Evolutionary conservation across 2,329 filamentous ascomycete genomes (phyloP).

Genomic region (Trichophyton rubrum): DNA sequence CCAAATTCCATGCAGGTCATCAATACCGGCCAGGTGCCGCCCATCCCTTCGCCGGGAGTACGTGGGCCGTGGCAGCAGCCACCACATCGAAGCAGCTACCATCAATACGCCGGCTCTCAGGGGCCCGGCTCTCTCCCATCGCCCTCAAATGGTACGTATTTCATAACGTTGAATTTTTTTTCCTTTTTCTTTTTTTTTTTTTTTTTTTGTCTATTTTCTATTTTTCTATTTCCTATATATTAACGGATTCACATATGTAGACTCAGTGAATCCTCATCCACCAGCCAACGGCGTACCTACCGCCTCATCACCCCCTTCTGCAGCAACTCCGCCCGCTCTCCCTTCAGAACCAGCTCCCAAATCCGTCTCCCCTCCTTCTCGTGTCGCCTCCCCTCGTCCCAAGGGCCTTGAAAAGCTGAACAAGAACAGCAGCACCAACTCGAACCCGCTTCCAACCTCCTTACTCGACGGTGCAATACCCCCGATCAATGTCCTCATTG

Average conservation of each 20-base stretch:
- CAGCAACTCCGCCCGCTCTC: conserved; percentile 43
- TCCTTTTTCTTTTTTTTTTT: neutral
- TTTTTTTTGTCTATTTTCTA: neutral
- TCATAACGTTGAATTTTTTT: neutral
- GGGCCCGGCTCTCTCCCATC: neutral
- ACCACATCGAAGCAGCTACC: conserved; percentile 30
- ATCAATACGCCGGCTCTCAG: neutral
- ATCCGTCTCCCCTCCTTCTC: conserved; percentile 37
- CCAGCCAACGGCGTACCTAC: conserved; percentile 25
- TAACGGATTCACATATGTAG: conserved; percentile 13
- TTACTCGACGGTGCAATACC: conserved; percentile 73
- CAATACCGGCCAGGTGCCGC: conserved; percentile 64
- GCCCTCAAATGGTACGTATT: conserved; percentile 5
- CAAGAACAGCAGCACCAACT: conserved; percentile 35
- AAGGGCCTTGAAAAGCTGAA: conserved; percentile 40
- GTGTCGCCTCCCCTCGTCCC: conserved; percentile 39
- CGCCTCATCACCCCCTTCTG: conserved; percentile 35
- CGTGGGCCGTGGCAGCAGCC: conserved; percentile 44
- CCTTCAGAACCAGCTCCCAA: conserved; percentile 32
- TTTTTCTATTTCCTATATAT: neutral
- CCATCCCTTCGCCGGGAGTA: conserved; percentile 70
- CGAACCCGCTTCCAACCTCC: conserved; percentile 39
- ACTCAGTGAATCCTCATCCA: conserved; percentile 32
- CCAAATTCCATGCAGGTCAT: conserved; percentile 67
- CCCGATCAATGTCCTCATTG: conserved; percentile 92